Conservation (phyloP, 2,329 filamentous ascomycete species). For the Pseudonectria buxi region DNA sequence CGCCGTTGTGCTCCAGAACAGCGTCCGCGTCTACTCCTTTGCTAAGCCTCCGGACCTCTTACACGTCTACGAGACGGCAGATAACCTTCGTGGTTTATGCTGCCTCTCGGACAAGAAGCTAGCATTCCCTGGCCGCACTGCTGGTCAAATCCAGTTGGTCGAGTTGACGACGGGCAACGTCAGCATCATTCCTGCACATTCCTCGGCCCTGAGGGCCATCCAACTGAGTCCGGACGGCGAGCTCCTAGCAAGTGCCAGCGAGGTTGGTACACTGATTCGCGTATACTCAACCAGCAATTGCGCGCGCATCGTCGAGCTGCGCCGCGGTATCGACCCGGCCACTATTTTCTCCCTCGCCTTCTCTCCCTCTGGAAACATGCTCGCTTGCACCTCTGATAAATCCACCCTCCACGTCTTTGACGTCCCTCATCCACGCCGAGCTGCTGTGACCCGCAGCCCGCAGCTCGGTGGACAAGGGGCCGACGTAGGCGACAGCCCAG, state of each 20-base stretch:
- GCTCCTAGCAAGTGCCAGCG: slow-evolving; percentile 81
- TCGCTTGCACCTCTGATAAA: slow-evolving; percentile 95
- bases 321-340: slow-evolving; percentile 82
- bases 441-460: slow-evolving; percentile 26
- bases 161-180: slow-evolving; percentile 73
- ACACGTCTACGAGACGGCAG: slow-evolving; percentile 74
- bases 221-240: slow-evolving; percentile 74
- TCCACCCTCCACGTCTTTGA: slow-evolving; percentile 94
- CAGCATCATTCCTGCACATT: slow-evolving; percentile 89
- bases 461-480: slow-evolving; percentile 19
- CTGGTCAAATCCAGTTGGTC: slow-evolving; percentile 84
- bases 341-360: slow-evolving; percentile 84
- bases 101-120: slow-evolving; percentile 67
- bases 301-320: slow-evolving; percentile 74
- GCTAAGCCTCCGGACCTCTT: slow-evolving; percentile 63
- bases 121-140: slow-evolving; percentile 79
- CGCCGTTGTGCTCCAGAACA: slow-evolving; percentile 74
- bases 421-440: slow-evolving; percentile 53
- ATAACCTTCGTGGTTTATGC: slow-evolving; percentile 76
- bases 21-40: slow-evolving; percentile 74
- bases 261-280: slow-evolving; percentile 82
- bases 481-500: slow-evolving; percentile 47
- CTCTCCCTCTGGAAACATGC: slow-evolving; percentile 68
- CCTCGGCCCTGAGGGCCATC: slow-evolving; percentile 69
- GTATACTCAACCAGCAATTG: slow-evolving; percentile 77